Percentiles rank a stretch among this genome's conserved stretches.
These are phyloP conservation scores for Oenanthe javanica DNA, from an alignment of 140 eudicot genomes.

Conservation along the genomic window DNA sequence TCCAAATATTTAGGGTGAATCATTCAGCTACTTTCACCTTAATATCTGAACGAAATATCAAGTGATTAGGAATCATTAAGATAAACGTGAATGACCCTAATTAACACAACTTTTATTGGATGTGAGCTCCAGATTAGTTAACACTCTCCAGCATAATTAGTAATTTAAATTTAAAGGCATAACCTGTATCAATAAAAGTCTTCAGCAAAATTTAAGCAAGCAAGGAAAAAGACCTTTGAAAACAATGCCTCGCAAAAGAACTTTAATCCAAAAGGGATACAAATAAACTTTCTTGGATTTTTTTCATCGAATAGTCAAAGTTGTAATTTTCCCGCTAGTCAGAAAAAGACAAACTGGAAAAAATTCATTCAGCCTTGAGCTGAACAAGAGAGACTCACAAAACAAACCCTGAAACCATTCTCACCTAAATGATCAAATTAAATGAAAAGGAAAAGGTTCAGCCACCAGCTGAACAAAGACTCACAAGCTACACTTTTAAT, in stretches of 20 bases:
- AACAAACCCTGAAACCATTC: constrained; percentile 1
- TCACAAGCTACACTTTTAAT: not conserved
- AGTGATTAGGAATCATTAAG: too few relatives aligned
- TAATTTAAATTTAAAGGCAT: not conserved
- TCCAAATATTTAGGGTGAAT: too few relatives aligned
- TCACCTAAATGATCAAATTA: not conserved
- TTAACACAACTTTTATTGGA: not conserved
- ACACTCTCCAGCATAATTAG: not conserved
- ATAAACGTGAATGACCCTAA: too few relatives aligned
- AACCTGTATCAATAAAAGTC: not conserved
- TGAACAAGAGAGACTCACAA: constrained; percentile 18
- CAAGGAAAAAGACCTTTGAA: too few relatives aligned
- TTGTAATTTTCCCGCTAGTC: not conserved
- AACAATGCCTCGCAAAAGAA: not conserved
- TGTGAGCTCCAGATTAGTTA: not conserved
- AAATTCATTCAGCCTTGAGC: constrained; percentile 31
- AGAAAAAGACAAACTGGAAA: constrained; percentile 2
- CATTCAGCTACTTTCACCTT: too few relatives aligned
- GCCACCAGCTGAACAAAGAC: constrained; percentile 1
- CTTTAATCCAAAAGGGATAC: not conserved
- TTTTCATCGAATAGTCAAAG: not conserved
- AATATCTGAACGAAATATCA: too few relatives aligned
- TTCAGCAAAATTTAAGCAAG: not conserved
- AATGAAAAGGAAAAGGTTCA: constrained; percentile 18
- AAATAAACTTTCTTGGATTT: not conserved